Percentiles rank a stretch among this genome's conserved stretches.
Conservation (phyloP, 768 basidiomycete species). For the Rhodotorula kratochvilovae region DNA sequence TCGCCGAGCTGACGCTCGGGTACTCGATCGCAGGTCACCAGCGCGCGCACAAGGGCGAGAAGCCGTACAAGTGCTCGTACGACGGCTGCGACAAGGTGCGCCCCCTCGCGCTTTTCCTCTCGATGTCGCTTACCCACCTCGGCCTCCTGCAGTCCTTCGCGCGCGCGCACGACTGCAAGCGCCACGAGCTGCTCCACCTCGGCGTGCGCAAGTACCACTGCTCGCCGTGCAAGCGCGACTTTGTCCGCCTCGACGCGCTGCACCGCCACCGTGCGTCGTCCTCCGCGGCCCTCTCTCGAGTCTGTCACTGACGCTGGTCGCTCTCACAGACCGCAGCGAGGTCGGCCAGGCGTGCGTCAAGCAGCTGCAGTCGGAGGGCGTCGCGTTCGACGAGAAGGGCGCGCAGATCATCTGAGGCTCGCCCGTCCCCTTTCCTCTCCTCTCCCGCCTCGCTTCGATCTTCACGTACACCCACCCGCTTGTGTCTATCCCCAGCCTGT, state of each 20-base stretch:
- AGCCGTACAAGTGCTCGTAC: slow-evolving; percentile 81
- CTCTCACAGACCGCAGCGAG: slow-evolving; percentile 30
- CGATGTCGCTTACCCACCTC: background rate
- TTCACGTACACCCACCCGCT: background rate
- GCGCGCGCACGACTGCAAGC: slow-evolving; percentile 90
- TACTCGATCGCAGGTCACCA: slow-evolving; percentile 63
- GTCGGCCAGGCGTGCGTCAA: slow-evolving; percentile 37
- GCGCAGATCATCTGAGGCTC: background rate
- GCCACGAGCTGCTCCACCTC: slow-evolving; percentile 89
- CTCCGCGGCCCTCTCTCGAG: background rate
- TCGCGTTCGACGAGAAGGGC: slow-evolving; percentile 24
- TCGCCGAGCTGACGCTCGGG: background rate
- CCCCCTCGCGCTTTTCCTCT: background rate
- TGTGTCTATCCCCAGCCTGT: no score
- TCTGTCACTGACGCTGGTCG: background rate
- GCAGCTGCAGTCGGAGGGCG: slow-evolving; percentile 26
- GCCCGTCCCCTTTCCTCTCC: background rate
- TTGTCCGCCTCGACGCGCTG: slow-evolving; percentile 90
- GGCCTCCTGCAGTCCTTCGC: slow-evolving; percentile 59
- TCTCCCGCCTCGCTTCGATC: background rate
- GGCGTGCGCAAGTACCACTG: slow-evolving; percentile 89
- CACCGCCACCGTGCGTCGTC: slow-evolving; percentile 76
- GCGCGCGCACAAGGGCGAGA: slow-evolving; percentile 80
- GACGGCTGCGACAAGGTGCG: slow-evolving; percentile 74
- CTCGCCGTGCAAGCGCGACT: slow-evolving; percentile 77